Conservation (phyloP, 2,329 filamentous ascomycete species). For the Thielaviopsis euricoi region DNA sequence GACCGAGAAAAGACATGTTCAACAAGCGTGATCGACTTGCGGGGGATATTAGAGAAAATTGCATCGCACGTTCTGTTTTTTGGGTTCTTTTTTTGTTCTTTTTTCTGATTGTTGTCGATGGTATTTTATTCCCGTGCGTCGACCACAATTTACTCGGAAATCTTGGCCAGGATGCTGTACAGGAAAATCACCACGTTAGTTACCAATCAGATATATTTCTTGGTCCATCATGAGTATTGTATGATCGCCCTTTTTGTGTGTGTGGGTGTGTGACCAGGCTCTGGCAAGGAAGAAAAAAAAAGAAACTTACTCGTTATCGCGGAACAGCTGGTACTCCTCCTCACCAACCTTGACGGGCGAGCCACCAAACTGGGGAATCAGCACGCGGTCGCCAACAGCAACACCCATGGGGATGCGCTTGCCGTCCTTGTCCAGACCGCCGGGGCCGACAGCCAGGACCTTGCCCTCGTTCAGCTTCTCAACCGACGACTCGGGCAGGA, state of each 20-base stretch:
- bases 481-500: constrained; percentile 88
- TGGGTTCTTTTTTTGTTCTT: too few relatives aligned
- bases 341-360: constrained; percentile 94
- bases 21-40: too few relatives aligned
- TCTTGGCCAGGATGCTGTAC: constrained; percentile 84
- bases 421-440: constrained; percentile 72
- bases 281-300: not conserved
- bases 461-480: constrained; percentile 98
- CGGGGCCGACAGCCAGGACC: constrained; percentile 88
- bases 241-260: not conserved
- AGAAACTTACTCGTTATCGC: constrained; percentile 82
- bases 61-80: too few relatives aligned
- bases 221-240: too few relatives aligned
- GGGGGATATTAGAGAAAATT: too few relatives aligned
- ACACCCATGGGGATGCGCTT: constrained; percentile 79
- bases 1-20: too few relatives aligned
- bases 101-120: too few relatives aligned
- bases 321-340: constrained; percentile 89
- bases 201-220: not conserved
- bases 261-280: not conserved
- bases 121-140: too few relatives aligned
- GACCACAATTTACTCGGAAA: constrained; percentile 57
- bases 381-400: constrained; percentile 67
- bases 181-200: not conserved
- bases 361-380: constrained; percentile 94